Conservation (phyloP, 331 rosid genomes). For the Dryas integrifolia region DNA sequence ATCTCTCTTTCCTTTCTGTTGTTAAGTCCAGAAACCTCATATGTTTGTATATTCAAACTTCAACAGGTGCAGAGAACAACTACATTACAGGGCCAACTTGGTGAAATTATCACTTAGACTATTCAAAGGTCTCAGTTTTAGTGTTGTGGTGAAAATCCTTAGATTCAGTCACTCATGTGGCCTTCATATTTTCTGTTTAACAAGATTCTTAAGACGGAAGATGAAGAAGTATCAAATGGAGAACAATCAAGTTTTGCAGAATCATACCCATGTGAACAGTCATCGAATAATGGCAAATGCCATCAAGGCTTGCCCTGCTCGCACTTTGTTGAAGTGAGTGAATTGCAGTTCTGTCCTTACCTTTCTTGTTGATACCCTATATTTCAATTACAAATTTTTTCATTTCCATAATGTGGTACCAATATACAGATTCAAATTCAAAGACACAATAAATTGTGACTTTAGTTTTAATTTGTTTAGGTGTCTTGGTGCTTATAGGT, state of each 20-base stretch:
- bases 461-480: constrained; percentile 7
- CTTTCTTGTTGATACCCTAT: not conserved
- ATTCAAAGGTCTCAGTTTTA: constrained; percentile 10
- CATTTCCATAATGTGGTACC: not conserved
- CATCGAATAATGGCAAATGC: constrained; percentile 34
- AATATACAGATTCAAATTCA: not conserved
- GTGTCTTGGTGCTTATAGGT: constrained; percentile 60
- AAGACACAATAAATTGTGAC: not conserved
- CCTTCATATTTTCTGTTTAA: constrained; percentile 67
- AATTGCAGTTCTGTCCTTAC: constrained; percentile 8
- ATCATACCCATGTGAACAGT: constrained; percentile 40
- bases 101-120: not conserved
- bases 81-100: not conserved
- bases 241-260: constrained; percentile 43
- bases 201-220: constrained; percentile 56
- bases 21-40: not conserved
- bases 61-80: constrained; percentile 21
- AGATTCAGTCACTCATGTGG: constrained; percentile 66
- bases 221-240: constrained; percentile 36
- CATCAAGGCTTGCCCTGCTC: constrained; percentile 42
- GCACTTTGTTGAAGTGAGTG: constrained; percentile 65
- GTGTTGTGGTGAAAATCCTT: constrained; percentile 21
- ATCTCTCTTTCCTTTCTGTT: not conserved
- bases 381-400: not conserved
- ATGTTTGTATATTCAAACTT: constrained; percentile 3